These are phyloP conservation scores for Daphne laureola DNA, from an alignment of 441 rosid genomes.

Conservation along the genomic window DNA sequence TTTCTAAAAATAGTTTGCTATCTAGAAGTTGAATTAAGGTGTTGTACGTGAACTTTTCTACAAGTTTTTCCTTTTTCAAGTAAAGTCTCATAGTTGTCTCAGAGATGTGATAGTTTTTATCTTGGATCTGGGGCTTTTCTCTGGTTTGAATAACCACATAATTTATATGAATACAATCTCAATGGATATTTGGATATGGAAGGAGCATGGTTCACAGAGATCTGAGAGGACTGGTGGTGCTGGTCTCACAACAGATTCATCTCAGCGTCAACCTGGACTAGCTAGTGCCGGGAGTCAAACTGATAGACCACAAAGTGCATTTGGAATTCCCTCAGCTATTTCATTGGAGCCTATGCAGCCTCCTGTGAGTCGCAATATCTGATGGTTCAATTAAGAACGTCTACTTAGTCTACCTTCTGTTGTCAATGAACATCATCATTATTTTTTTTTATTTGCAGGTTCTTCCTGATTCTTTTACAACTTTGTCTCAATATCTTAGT, in stretches of 20 bases:
- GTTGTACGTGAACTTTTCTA: too few species aligned
- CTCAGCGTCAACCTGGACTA: constrained; percentile 34
- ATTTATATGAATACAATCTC: not conserved
- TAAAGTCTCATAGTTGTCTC: not conserved
- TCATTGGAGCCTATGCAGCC: constrained; percentile 49
- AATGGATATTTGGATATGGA: constrained; percentile 14
- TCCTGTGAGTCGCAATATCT: constrained; percentile 36
- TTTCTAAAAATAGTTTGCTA: too few species aligned
- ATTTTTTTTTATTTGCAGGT: constrained; percentile 33
- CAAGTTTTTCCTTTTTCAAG: too few species aligned
- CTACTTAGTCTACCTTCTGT: too few species aligned
- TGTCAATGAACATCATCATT: not conserved
- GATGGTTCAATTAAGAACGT: not conserved
- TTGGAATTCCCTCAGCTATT: constrained; percentile 49
- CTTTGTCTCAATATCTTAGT: constrained; percentile 52
- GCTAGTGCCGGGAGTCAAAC: constrained; percentile 33
- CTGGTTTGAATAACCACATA: not conserved
- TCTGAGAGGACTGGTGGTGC: constrained; percentile 35
- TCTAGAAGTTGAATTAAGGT: too few species aligned
- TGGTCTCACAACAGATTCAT: constrained; percentile 19
- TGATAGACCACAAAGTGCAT: constrained; percentile 31
- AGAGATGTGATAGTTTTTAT: not conserved
- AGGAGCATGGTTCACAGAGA: constrained; percentile 38
- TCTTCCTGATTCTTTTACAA: constrained; percentile 59
- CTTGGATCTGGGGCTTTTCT: too few species aligned